Conservation (phyloP, 306 rosid species). For the Morella rubra region DNA sequence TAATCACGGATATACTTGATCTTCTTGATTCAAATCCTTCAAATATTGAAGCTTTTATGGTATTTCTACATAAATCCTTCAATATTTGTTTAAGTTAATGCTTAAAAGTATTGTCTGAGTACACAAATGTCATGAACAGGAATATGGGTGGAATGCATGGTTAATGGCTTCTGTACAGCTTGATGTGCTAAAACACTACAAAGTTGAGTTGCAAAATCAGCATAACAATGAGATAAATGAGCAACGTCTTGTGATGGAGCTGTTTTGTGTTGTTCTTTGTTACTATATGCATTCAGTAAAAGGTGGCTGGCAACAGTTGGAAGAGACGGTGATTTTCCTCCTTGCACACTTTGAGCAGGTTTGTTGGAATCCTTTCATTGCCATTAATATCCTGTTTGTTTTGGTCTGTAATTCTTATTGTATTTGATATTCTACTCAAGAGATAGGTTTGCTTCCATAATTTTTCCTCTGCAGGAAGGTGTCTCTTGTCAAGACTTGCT, state of each 20-base stretch:
- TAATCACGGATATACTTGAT: conserved; percentile 78
- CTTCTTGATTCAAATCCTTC: conserved; percentile 95
- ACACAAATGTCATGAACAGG: conserved; percentile 49
- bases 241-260: conserved; percentile 56
- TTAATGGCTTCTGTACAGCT: conserved; percentile 70
- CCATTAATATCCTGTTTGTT: conserved; percentile 19
- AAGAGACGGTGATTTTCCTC: conserved; percentile 79
- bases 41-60: conserved; percentile 98
- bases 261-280: conserved; percentile 81
- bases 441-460: conserved; percentile 26
- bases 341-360: conserved; percentile 65
- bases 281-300: conserved; percentile 70
- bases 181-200: conserved; percentile 61
- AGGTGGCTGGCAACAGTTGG: conserved; percentile 98
- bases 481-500: conserved; percentile 55
- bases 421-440: conserved; percentile 7
- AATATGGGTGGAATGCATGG: conserved; percentile 96
- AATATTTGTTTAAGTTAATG: conserved; percentile 24
- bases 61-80: conserved; percentile 30
- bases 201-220: conserved; percentile 39
- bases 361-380: conserved; percentile 41
- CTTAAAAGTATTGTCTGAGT: conserved; percentile 23
- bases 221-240: conserved; percentile 53
- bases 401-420: conserved; percentile 20
- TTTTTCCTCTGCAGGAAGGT: conserved; percentile 52